These are phyloP conservation scores for Melaleuca quinquenervia DNA, from an alignment of 345 rosid species.

Conservation along the genomic window DNA sequence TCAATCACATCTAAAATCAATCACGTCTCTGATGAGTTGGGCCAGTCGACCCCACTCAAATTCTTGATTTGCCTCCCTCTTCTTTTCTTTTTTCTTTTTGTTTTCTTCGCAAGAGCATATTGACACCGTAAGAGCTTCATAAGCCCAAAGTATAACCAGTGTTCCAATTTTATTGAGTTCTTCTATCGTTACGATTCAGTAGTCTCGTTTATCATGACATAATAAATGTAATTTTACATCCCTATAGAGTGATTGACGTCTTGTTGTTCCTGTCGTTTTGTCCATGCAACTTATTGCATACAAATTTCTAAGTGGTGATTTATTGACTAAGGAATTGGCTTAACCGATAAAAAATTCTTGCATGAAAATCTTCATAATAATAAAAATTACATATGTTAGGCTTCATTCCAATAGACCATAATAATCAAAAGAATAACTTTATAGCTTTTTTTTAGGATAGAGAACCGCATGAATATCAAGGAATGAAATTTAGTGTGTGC, in stretches of 20 bases:
- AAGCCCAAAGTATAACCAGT: background rate
- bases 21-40: background rate
- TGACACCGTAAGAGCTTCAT: background rate
- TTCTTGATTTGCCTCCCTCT: background rate
- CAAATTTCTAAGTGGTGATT: background rate
- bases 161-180: background rate
- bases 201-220: background rate
- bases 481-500: too few species aligned
- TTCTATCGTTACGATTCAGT: background rate
- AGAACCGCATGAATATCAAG: too few species aligned
- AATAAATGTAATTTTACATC: background rate
- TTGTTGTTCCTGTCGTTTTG: background rate
- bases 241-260: background rate
- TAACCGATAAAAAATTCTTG: too few species aligned
- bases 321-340: background rate
- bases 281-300: background rate
- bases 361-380: too few species aligned
- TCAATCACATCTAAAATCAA: background rate
- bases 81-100: background rate
- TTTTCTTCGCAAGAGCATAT: background rate
- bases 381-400: too few species aligned
- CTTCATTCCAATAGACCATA: too few species aligned
- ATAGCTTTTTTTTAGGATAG: too few species aligned
- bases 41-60: background rate
- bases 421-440: too few species aligned